Percentiles rank a stretch among this genome's conserved stretches.
These are phyloP conservation scores for Elymus sibiricus DNA, from an alignment of 176 grass and related monocot species.

Conservation along the genomic window DNA sequence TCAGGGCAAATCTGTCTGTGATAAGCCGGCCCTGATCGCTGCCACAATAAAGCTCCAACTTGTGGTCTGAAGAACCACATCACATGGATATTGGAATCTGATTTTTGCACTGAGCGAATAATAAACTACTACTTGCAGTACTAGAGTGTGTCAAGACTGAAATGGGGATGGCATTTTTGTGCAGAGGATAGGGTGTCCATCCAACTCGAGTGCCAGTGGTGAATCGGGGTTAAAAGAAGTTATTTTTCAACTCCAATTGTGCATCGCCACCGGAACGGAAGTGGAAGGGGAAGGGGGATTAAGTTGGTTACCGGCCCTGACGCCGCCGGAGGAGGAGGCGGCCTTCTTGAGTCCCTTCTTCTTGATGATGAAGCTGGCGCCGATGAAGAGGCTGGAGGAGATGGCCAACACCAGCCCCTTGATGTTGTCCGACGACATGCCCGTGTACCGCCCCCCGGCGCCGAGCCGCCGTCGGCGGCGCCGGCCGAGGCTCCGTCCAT, in stretches of 20 bases:
- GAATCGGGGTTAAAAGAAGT: not conserved
- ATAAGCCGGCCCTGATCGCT: not conserved
- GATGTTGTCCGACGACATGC: conserved; percentile 80
- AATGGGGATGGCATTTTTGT: not conserved
- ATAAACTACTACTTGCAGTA: no score
- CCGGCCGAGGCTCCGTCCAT: conserved; percentile 13
- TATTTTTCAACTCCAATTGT: not conserved
- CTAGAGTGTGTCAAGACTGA: not conserved
- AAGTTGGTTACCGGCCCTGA: conserved; percentile 52
- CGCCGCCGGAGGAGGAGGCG: conserved; percentile 48
- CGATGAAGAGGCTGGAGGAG: conserved; percentile 92
- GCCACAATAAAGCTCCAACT: not conserved
- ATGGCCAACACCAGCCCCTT: conserved; percentile 66
- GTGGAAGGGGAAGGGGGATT: not conserved
- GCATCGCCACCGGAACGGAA: not conserved
- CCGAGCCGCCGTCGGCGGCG: not conserved
- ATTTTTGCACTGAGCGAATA: no score
- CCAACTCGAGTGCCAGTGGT: no score
- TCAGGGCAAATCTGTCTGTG: not conserved
- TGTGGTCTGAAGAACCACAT: not conserved
- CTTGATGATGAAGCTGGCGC: conserved; percentile 97
- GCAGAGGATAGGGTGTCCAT: no score
- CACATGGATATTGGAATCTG: not conserved
- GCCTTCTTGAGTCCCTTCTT: conserved; percentile 97
- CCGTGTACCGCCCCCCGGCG: conserved; percentile 41